These are phyloP conservation scores for Aegilops bicornis DNA, from an alignment of 176 grass and related monocot genomes.

Conservation along the genomic window DNA sequence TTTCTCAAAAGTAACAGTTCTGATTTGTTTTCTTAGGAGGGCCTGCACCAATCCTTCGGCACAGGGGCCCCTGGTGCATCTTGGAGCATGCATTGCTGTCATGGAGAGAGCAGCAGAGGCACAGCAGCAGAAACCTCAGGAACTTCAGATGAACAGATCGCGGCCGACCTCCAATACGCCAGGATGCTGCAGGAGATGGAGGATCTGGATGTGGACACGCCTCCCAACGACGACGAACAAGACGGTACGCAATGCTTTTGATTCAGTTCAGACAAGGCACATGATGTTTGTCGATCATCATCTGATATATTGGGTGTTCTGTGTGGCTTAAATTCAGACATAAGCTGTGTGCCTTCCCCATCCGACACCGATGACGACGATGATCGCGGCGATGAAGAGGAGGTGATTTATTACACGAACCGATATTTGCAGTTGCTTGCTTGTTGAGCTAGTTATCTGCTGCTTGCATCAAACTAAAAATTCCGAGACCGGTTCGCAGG, in stretches of 20 bases:
- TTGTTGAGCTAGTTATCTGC: not conserved
- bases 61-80: not conserved
- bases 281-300: not conserved
- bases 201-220: conserved; percentile 13
- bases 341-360: conserved; percentile 51
- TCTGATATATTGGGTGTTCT: conserved; percentile 3
- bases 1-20: no score
- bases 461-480: not conserved
- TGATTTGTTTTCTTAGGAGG: conserved; percentile 25
- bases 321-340: conserved; percentile 38
- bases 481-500: conserved; percentile 31
- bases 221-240: conserved; percentile 23
- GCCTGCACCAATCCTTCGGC: conserved; percentile 40
- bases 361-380: conserved; percentile 41
- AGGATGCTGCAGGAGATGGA: conserved; percentile 59
- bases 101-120: conserved; percentile 35
- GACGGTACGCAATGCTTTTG: conserved; percentile 30
- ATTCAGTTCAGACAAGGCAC: not conserved
- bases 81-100: conserved; percentile 20
- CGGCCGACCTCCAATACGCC: conserved; percentile 46
- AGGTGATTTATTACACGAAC: conserved; percentile 39
- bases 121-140: conserved; percentile 1
- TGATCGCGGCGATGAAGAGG: conserved; percentile 25
- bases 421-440: not conserved
- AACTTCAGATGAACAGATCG: conserved; percentile 45